Conservation (phyloP, 2,329 filamentous ascomycete species). For the Leptographium wingfieldii region DNA sequence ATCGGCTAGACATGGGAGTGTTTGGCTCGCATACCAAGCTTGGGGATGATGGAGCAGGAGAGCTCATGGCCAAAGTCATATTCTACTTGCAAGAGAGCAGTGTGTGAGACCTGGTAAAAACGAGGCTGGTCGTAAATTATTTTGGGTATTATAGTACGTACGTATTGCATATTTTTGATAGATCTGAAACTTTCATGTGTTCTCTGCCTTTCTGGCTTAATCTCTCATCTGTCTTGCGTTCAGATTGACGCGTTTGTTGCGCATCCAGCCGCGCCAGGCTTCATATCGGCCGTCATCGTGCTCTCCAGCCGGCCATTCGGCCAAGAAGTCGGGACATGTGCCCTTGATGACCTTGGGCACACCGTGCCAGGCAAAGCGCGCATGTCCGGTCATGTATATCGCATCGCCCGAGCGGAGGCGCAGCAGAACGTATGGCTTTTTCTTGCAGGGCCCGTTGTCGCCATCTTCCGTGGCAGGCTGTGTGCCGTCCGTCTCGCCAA, state of each 20-base stretch:
- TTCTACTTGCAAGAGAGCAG: neutral
- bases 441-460: too few species aligned
- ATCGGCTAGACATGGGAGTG: slow-evolving; percentile 12
- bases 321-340: slow-evolving; percentile 66
- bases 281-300: slow-evolving; percentile 38
- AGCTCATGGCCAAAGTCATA: neutral
- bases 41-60: neutral
- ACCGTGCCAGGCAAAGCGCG: slow-evolving; percentile 88
- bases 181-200: neutral
- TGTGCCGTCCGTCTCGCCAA: slow-evolving; percentile 1
- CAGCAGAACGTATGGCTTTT: slow-evolving; percentile 41
- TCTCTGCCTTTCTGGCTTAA: slow-evolving; percentile 12
- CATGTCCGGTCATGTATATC: slow-evolving; percentile 73
- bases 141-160: neutral
- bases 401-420: slow-evolving; percentile 74
- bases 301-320: slow-evolving; percentile 53
- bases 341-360: slow-evolving; percentile 73
- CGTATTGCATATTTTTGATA: neutral
- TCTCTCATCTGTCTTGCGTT: slow-evolving; percentile 84
- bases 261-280: slow-evolving; percentile 79
- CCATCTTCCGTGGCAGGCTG: neutral
- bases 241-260: slow-evolving; percentile 73
- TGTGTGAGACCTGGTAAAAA: neutral
- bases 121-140: neutral
- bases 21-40: slow-evolving; percentile 10